A percentile compares a stretch with the other conserved stretches of the same genome.
Evolutionary conservation across 2,329 filamentous ascomycete genomes (phyloP).

Genomic region (Colletotrichum godetiae): DNA sequence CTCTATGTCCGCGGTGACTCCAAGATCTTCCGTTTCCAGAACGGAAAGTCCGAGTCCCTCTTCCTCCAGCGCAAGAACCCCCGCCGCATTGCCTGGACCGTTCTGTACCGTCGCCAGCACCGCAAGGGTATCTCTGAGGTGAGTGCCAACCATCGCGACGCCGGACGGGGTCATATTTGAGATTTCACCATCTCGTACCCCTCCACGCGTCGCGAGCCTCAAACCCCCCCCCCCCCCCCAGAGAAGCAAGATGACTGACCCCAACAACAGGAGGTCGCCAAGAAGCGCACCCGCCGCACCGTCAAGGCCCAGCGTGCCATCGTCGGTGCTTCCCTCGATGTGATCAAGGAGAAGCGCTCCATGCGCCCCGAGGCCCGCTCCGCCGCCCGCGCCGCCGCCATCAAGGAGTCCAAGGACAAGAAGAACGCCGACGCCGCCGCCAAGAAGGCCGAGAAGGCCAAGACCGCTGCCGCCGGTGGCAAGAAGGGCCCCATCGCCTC

Average conservation of each 20-base stretch:
- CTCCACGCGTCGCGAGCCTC: not conserved
- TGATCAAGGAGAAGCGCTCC: slow-evolving; percentile 98
- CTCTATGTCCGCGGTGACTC: slow-evolving; percentile 99
- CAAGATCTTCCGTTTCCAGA: slow-evolving; percentile 99
- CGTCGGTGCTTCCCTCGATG: slow-evolving; percentile 98
- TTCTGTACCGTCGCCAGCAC: slow-evolving; percentile 98
- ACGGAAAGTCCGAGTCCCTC: slow-evolving; percentile 99
- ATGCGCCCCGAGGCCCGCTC: slow-evolving; percentile 95
- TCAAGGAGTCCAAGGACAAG: slow-evolving; percentile 99
- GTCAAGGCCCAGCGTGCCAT: slow-evolving; percentile 99
- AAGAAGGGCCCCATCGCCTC: slow-evolving; percentile 84
- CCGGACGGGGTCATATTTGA: not conserved
- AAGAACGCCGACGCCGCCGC: slow-evolving; percentile 85
- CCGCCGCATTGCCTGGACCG: slow-evolving; percentile 98
- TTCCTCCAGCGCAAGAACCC: slow-evolving; percentile 99
- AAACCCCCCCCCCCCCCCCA: too few species aligned
- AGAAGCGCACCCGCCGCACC: slow-evolving; percentile 98
- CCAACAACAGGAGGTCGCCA: slow-evolving; percentile 89
- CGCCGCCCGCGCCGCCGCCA: slow-evolving; percentile 88
- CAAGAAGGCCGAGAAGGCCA: slow-evolving; percentile 99
- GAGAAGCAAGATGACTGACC: slow-evolving; percentile 49
- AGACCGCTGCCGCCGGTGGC: slow-evolving; percentile 83
- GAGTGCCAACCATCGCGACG: slow-evolving; percentile 56
- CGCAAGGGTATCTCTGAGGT: slow-evolving; percentile 99
- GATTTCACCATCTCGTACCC: not conserved